Evolutionary conservation across 306 rosid species (phyloP), one percentile per base, ranked within the genome.

Genomic region (Benincasa hispida): DNA sequence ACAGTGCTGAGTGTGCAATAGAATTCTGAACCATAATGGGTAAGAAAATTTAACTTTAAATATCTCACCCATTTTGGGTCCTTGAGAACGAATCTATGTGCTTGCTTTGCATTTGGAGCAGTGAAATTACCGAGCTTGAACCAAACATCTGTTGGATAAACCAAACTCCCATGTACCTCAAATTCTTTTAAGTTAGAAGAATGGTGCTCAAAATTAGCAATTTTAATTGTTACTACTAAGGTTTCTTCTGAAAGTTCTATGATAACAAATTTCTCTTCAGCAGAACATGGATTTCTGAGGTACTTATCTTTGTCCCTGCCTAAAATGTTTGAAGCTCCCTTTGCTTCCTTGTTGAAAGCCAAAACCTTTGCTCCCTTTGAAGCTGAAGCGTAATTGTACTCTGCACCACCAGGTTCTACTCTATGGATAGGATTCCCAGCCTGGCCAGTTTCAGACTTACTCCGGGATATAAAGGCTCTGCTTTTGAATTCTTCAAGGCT

Each of bases 51-150:
- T 83, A 95, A 84, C 89, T 86, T 95, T 35, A 95, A 87, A 81
- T 95, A 95, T 83, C 99, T 92, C 82, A 89, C 98, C 99, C 99
- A 95, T 82, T 95, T 92, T 63, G 98, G 99, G 72, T 92, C 93
- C 73, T 74, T 78, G 77, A 95, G 88, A 81, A 81, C 91, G 81
- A 88, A 92, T 54, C 86, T 85, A 59, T 89, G 98, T 6, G 88
- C 88, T 76, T 88, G 92, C 83, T 86, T 95, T 79, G 87, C 94
- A 83, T 95, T 92, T 54, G 91, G 84, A 74, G 99, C 96, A 39
- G 87, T 92, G 69, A 88, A 90, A 76, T 90, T 89, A 77, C 99
- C 98, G 39, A 92, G 90, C 61, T 81, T 83, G 80, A 85, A 83
- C 99, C 98, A 95, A 83, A 32, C 86, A 84, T 88, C 93, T 41